Evolutionary conservation across 345 rosid genomes (phyloP), one percentile per base, ranked within the genome.

Genomic region (Dimocarpus longan): DNA sequence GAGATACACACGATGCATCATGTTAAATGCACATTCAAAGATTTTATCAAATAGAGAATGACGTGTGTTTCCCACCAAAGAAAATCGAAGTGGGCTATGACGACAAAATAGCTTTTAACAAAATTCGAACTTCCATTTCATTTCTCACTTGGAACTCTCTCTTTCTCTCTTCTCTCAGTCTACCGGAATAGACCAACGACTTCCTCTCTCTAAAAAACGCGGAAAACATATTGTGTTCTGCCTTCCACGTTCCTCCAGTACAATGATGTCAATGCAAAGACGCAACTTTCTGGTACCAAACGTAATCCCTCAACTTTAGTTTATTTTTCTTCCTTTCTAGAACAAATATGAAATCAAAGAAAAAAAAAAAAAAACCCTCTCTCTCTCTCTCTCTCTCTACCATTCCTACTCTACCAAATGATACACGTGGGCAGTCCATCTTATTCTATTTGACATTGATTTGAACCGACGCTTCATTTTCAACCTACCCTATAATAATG

Each of bases 251-350:
- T 82, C 77, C 79, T 64, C 60, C 76, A 22, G 69, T 69, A 12
- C 68, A 2, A 86, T 86, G 89, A n/a, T 78, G 50, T 22, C 78
- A 5, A 24, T 77, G 26, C 79, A 71, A 75, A 56, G 84, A 54
- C 42, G 8, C 63, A 60, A 68, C 37, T 79, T 73, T 44, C 79
- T 52, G 84, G 87, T 84, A 83, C 72, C 16, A 9, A 42, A 54
- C 32, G 22, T 77, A 44, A 43, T 37, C 43, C 26, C 70, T 26
- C 22, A 12, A 24, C 48, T 26, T 26, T 32, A 12, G 7, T 5
- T 43, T 26, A 22, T 5, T 59, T 48, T 79, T 13, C 62, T 39
- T 18, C 10, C 0, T 73, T 50, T 78, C 43, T 59, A 42, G n/a
- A 66, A 57, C 18, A 32, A 5, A 32, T 19, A 48, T 9, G n/a